phyloP scores from a whole-genome alignment of 1,284 basidiomycete species.

The Coniferiporia sulphurascens region DNA sequence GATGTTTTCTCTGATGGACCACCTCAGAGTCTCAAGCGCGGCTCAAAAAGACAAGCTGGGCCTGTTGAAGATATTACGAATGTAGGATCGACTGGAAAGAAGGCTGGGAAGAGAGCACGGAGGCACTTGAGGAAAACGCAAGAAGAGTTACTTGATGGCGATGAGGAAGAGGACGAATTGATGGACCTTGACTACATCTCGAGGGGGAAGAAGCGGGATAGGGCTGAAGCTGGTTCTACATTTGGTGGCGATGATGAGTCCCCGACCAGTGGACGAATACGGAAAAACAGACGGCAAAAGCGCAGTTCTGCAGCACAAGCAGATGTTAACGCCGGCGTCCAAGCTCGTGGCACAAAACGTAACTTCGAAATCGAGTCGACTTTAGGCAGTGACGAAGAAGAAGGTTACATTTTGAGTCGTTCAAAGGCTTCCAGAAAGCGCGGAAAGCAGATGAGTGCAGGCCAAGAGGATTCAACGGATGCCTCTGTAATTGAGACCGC shows the following conservation, averaged over 20 bases:
- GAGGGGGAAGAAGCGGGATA: constrained; percentile 71
- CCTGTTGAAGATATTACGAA: constrained; percentile 36
- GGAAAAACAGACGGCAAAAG: constrained; percentile 32
- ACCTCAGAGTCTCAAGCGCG: constrained; percentile 29
- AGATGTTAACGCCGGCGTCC: constrained; percentile 42
- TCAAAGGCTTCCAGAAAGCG: constrained; percentile 26
- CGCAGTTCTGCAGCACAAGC: constrained; percentile 43
- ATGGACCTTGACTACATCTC: constrained; percentile 30
- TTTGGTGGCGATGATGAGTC: constrained; percentile 62
- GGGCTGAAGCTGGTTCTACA: constrained; percentile 63
- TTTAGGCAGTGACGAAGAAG: constrained; percentile 44
- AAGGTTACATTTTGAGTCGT: constrained; percentile 23
- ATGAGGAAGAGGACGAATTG: constrained; percentile 11
- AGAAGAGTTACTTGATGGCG: constrained; percentile 2
- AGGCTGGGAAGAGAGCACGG: constrained; percentile 28
- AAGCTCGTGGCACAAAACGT: constrained; percentile 56
- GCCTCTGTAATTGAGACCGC: constrained; percentile 39
- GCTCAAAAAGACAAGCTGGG: constrained; percentile 43
- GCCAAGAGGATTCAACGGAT: constrained; percentile 23
- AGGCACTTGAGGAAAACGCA: constrained; percentile 12
- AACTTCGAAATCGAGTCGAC: constrained; percentile 48
- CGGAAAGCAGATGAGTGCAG: constrained; percentile 24
- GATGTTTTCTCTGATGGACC: neutral
- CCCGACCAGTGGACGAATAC: constrained; percentile 27
- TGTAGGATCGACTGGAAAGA: constrained; percentile 22